Conservation (phyloP, 495 filamentous ascomycete genomes). For the Aspergillus incahuasiensis region DNA sequence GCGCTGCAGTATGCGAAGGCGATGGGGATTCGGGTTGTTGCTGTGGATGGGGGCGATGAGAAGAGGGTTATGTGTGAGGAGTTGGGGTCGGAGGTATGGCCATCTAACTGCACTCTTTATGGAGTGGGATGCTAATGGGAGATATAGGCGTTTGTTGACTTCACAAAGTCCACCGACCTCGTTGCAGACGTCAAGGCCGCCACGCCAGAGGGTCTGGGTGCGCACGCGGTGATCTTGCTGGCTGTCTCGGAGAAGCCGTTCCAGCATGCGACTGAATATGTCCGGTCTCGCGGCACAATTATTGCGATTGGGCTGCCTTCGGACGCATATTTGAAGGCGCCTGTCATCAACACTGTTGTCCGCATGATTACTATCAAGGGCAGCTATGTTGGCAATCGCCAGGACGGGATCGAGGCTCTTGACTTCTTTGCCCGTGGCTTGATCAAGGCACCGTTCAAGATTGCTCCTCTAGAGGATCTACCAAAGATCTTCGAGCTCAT, state of each 20-base stretch:
- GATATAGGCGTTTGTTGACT: constrained; percentile 63
- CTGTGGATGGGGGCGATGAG: constrained; percentile 75
- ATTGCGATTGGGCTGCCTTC: constrained; percentile 84
- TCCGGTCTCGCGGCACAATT: constrained; percentile 71
- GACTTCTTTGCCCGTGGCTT: constrained; percentile 82
- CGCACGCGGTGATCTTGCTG: constrained; percentile 81
- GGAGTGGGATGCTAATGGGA: not conserved
- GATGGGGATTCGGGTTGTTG: constrained; percentile 76
- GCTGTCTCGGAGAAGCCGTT: constrained; percentile 87
- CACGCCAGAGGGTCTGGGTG: constrained; percentile 73
- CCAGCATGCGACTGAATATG: constrained; percentile 86
- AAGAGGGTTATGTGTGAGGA: constrained; percentile 63
- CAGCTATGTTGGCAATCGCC: constrained; percentile 84
- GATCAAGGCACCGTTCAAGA: constrained; percentile 84
- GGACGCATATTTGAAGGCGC: constrained; percentile 69
- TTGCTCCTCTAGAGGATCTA: constrained; percentile 69
- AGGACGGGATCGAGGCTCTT: constrained; percentile 78
- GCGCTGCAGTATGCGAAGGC: constrained; percentile 83
- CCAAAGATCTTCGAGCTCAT: constrained; percentile 72
- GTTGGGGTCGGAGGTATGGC: constrained; percentile 57
- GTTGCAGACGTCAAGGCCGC: constrained; percentile 75
- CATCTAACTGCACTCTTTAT: not conserved
- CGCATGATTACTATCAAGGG: constrained; percentile 91
- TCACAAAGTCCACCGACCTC: constrained; percentile 65
- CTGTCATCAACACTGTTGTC: constrained; percentile 81